phyloP scores from a whole-genome alignment of 192 early-diverging fungal species.

The Fimicolochytrium jonesii region DNA sequence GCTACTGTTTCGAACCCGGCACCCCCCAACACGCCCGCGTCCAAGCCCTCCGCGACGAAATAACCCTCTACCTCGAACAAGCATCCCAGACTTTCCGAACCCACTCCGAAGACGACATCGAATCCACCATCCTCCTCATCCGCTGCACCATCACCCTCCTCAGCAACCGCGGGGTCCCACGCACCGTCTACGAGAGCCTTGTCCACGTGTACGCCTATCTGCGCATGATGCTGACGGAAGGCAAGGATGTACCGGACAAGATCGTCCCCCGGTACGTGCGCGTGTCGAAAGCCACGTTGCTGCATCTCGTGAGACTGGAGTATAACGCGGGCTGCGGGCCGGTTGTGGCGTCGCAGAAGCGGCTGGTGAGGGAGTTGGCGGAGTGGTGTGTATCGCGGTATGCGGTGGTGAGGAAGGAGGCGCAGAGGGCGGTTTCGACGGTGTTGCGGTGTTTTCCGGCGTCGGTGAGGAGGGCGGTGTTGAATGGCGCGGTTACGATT shows the following conservation, averaged over 20 bases:
- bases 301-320: constrained; percentile 52
- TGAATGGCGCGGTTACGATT: constrained; percentile 1
- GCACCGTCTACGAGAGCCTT: not conserved
- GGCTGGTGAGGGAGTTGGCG: constrained; percentile 48
- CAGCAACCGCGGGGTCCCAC: constrained; percentile 51
- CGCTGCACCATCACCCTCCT: constrained; percentile 50
- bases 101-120: constrained; percentile 70
- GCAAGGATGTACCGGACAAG: constrained; percentile 39
- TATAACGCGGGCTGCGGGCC: constrained; percentile 47
- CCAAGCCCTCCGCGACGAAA: constrained; percentile 46
- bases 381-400: constrained; percentile 47
- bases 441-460: constrained; percentile 5
- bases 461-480: not conserved
- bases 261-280: constrained; percentile 45
- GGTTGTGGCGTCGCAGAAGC: constrained; percentile 47
- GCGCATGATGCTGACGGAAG: not conserved
- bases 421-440: constrained; percentile 21
- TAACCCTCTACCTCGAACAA: constrained; percentile 50
- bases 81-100: constrained; percentile 47
- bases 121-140: constrained; percentile 64
- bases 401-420: constrained; percentile 31
- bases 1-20: constrained; percentile 64
- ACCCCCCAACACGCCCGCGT: constrained; percentile 47
- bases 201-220: constrained; percentile 3
- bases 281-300: constrained; percentile 46